Evolutionary conservation across 345 rosid species (phyloP).

Genomic region (Sonneratia alba): DNA sequence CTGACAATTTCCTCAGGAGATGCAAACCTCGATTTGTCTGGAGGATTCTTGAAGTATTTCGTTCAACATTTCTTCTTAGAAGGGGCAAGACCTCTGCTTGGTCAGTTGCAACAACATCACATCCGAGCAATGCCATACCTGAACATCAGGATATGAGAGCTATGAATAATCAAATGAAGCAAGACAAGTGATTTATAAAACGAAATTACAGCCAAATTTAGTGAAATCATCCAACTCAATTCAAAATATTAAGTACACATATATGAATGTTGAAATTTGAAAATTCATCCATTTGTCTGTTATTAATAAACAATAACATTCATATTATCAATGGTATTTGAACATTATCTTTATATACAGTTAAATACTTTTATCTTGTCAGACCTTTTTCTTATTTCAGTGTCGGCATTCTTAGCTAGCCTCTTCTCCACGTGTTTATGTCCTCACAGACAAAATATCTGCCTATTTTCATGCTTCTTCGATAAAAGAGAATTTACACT

Average conservation of each 20-base stretch:
- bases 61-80: slow-evolving; percentile 68
- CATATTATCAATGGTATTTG: neutral
- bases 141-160: slow-evolving; percentile 6
- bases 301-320: neutral
- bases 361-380: neutral
- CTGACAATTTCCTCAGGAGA: slow-evolving; percentile 4
- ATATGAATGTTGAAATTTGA: neutral
- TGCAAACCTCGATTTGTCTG: slow-evolving; percentile 69
- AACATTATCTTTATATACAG: neutral
- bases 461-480: neutral
- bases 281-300: neutral
- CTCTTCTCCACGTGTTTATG: neutral
- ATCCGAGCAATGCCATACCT: slow-evolving; percentile 93
- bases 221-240: neutral
- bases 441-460: neutral
- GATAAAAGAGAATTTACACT: neutral
- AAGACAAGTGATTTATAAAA: neutral
- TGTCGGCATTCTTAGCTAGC: neutral
- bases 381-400: neutral
- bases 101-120: slow-evolving; percentile 77
- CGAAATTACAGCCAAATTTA: neutral
- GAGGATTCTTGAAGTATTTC: slow-evolving; percentile 60
- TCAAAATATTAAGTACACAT: neutral
- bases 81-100: slow-evolving; percentile 72
- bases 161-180: neutral